Conservation (phyloP, 768 basidiomycete species). For the Suillus paluster region DNA sequence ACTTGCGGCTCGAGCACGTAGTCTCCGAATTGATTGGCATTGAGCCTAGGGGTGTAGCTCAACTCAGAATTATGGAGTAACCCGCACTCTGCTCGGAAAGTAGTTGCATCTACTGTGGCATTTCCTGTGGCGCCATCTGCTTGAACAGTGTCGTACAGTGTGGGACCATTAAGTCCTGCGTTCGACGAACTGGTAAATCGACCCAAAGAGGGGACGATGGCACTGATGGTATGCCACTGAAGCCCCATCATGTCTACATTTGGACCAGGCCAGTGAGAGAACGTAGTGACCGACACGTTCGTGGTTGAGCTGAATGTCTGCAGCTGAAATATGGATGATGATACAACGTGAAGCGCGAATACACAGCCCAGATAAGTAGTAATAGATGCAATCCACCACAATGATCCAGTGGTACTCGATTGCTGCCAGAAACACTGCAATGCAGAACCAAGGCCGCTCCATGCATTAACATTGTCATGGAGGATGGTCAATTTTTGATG, state of each 20-base stretch:
- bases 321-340: constrained; percentile 14
- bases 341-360: constrained; percentile 10
- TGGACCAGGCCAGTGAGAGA: constrained; percentile 2
- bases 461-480: constrained; percentile 9
- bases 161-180: constrained; percentile 3
- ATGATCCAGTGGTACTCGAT: background rate
- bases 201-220: constrained; percentile 3
- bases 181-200: background rate
- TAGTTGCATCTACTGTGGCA: constrained; percentile 12
- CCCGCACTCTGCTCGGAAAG: constrained; percentile 8
- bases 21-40: background rate
- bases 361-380: constrained; percentile 7
- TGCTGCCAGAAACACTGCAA: constrained; percentile 12
- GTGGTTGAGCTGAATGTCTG: constrained; percentile 8
- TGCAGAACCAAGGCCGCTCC: constrained; percentile 11
- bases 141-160: constrained; percentile 13
- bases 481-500: constrained; percentile 7
- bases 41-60: background rate
- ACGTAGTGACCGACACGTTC: background rate
- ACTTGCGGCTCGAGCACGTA: background rate
- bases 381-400: constrained; percentile 2
- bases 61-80: constrained; percentile 6
- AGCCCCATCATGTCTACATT: background rate
- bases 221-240: constrained; percentile 4
- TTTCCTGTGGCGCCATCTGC: constrained; percentile 8